Evolutionary conservation across 495 filamentous ascomycete genomes (phyloP).

Genomic region (Daldinia bambusicola): DNA sequence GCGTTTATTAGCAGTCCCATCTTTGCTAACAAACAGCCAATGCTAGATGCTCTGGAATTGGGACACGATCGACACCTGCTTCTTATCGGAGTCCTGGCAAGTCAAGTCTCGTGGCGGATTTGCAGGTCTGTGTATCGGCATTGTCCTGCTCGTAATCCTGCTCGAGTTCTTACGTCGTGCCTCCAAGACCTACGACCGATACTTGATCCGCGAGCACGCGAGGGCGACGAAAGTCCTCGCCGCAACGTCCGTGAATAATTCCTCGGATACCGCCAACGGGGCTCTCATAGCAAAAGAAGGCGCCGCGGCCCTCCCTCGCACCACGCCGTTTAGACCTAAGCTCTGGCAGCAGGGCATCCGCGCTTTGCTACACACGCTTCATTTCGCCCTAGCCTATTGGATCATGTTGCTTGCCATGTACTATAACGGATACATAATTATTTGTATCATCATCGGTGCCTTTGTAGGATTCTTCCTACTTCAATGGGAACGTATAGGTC

Average conservation of each 20-base stretch:
- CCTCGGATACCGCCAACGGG: slow-evolving; percentile 17
- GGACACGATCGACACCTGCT: slow-evolving; percentile 76
- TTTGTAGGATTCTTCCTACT: slow-evolving; percentile 70
- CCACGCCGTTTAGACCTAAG: slow-evolving; percentile 56
- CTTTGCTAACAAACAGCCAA: background rate
- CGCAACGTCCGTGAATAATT: slow-evolving; percentile 21
- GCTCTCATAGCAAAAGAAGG: slow-evolving; percentile 34
- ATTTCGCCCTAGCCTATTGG: slow-evolving; percentile 77
- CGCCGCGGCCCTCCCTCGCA: background rate
- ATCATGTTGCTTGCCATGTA: slow-evolving; percentile 74
- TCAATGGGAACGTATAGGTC: slow-evolving; percentile 61
- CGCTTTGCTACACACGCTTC: slow-evolving; percentile 69
- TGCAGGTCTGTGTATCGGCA: slow-evolving; percentile 76
- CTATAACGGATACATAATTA: slow-evolving; percentile 72
- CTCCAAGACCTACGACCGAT: slow-evolving; percentile 68
- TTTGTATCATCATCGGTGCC: slow-evolving; percentile 70
- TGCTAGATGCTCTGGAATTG: slow-evolving; percentile 81
- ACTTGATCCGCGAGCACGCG: slow-evolving; percentile 61
- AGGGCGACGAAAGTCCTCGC: slow-evolving; percentile 6
- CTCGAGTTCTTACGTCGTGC: slow-evolving; percentile 72
- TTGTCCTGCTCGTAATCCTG: slow-evolving; percentile 68
- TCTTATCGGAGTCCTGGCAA: slow-evolving; percentile 73
- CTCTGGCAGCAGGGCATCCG: slow-evolving; percentile 69
- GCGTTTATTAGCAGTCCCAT: background rate
- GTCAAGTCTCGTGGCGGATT: slow-evolving; percentile 70